Evolutionary conservation across 1,139 yeast species (phyloP).

Genomic region (Debaryomyces robertsiae): DNA sequence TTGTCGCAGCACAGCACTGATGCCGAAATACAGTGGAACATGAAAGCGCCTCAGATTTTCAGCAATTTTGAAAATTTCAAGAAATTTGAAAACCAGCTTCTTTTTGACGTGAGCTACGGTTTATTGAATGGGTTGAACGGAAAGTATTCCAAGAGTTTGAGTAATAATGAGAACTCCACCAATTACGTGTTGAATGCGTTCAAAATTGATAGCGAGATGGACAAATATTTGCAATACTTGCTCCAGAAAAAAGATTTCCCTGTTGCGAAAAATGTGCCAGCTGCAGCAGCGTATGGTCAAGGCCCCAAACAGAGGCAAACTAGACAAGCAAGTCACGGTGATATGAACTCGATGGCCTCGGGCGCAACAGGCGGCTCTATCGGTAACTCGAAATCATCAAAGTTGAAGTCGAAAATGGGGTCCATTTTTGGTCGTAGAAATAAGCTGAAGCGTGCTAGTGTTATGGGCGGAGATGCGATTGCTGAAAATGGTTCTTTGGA

Average conservation of each 20-base stretch:
- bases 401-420: constrained; percentile 77
- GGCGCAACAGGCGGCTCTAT: constrained; percentile 7
- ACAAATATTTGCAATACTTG: constrained; percentile 38
- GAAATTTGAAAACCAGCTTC: constrained; percentile 60
- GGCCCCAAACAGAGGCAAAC: constrained; percentile 4
- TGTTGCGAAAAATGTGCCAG: constrained; percentile 3
- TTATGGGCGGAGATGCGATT: constrained; percentile 24
- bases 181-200: constrained; percentile 58
- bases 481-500: constrained; percentile 39
- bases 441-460: constrained; percentile 36
- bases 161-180: constrained; percentile 64
- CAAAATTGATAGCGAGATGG: constrained; percentile 44
- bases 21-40: constrained; percentile 63
- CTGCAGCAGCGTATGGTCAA: constrained; percentile 1
- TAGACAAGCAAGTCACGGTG: constrained; percentile 9
- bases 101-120: constrained; percentile 69
- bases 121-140: constrained; percentile 66
- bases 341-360: constrained; percentile 7
- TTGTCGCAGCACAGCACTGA: constrained; percentile 23
- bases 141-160: constrained; percentile 46
- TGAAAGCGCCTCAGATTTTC: constrained; percentile 76
- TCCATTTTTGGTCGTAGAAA: constrained; percentile 75
- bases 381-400: constrained; percentile 32
- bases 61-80: constrained; percentile 79
- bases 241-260: constrained; percentile 16